phyloP scores from a whole-genome alignment of 257 asterid species.

The Leonotis leonurus region DNA sequence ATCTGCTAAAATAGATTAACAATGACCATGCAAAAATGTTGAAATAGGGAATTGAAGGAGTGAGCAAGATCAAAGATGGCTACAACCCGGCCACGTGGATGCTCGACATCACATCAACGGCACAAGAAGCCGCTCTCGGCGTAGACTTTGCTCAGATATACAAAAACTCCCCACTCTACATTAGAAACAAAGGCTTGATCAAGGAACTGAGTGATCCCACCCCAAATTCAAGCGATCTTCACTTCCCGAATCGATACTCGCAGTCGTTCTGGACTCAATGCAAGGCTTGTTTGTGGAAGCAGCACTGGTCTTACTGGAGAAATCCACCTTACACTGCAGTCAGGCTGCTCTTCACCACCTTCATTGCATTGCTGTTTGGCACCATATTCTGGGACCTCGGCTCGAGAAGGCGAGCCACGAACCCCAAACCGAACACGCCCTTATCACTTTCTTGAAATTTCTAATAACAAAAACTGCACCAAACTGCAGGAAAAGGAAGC shows the following conservation, averaged over 20 bases:
- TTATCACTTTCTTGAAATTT: not conserved
- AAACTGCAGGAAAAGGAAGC: conserved; percentile 38
- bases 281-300: conserved; percentile 82
- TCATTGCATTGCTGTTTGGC: conserved; percentile 66
- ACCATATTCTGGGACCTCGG: conserved; percentile 78
- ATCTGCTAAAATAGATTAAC: no score
- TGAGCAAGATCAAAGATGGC: conserved; percentile 48
- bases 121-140: conserved; percentile 53
- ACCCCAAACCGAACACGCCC: not conserved
- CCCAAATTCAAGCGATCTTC: conserved; percentile 47
- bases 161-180: conserved; percentile 51
- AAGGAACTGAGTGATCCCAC: conserved; percentile 50
- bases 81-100: conserved; percentile 97
- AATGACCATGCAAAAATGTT: no score
- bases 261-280: conserved; percentile 63
- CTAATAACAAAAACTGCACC: not conserved
- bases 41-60: conserved; percentile 42
- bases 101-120: conserved; percentile 60
- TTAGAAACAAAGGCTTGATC: conserved; percentile 64
- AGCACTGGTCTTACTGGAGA: conserved; percentile 70
- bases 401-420: conserved; percentile 38
- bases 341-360: conserved; percentile 55
- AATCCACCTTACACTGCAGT: conserved; percentile 80
- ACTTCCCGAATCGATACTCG: conserved; percentile 50
- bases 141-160: conserved; percentile 47